phyloP scores from a whole-genome alignment of 768 basidiomycete species.

The Mycena albidolilacea region DNA sequence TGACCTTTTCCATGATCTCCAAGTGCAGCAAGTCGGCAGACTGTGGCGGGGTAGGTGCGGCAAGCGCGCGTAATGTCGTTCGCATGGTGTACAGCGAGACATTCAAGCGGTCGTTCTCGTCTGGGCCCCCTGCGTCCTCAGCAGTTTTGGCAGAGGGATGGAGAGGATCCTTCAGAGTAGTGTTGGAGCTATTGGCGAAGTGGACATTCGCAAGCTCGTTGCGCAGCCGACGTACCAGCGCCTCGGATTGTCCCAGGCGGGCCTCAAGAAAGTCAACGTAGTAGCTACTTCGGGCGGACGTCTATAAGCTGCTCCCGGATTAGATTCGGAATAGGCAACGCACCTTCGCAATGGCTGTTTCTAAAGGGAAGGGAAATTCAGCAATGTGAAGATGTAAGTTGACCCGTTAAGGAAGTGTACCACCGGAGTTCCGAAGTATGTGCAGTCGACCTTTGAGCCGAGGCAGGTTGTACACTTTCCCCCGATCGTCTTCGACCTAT shows the following conservation, averaged over 20 bases:
- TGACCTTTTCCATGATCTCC: constrained; percentile 9
- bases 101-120: too few relatives aligned
- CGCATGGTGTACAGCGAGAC: constrained; percentile 20
- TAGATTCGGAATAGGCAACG: neutral
- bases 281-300: too few relatives aligned
- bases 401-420: too few relatives aligned
- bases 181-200: neutral
- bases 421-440: neutral
- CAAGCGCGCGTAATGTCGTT: constrained; percentile 5
- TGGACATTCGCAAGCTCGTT: constrained; percentile 11
- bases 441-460: neutral
- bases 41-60: constrained; percentile 10
- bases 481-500: neutral
- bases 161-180: neutral
- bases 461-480: neutral
- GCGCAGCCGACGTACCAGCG: constrained; percentile 4
- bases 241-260: constrained; percentile 12
- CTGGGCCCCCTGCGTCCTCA: too few relatives aligned
- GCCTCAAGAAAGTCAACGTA: constrained; percentile 17
- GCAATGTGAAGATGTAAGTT: neutral
- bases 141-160: too few relatives aligned
- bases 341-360: neutral
- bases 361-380: neutral
- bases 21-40: constrained; percentile 25
- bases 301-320: neutral